Base-by-base conservation (phyloP, 2,329 filamentous ascomycete genomes). In the Microsporum ferrugineum region DNA sequence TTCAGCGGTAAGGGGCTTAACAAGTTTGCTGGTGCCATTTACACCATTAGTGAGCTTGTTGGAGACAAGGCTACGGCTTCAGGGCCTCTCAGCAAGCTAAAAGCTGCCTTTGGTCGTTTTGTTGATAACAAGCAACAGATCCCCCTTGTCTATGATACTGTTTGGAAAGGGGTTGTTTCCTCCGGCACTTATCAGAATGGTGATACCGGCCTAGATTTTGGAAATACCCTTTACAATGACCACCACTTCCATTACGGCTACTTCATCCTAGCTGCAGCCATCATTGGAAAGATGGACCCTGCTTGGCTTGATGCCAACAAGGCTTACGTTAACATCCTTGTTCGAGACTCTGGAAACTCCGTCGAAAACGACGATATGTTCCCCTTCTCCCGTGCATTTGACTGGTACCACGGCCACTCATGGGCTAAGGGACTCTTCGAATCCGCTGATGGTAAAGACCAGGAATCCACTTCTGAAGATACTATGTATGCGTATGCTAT, bases 351-450 rank as follows among this genome's bases (percentile, higher is more conserved):
- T 57, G 87, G 91, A 53, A 96, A 96, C 73, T 86, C 91, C 0
- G 86, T 83, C 66, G 70, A 79, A 2, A 71, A 80, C 17, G 91
- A 96, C 70, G 78, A 80, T 33, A 84, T 84, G 67, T 97, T 95
- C 73, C 91, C 92, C 0, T 86, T 89, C 66, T 91, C 82, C 63
- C 84, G 94, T 57, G 84, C 80, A 61, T 97, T 96, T 70, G 94
- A 97, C 74, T 96, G 90, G 89, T 97, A 86, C 72, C 85, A 95
- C 69, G 94, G 92, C 1, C 94, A 97, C 78, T 91, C 87, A 62
- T 96, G 92, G 90, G 92, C 92, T 1, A 90, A 80, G 68, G 78
- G 76, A 0, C 71, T 82, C 1, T 80, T 78, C 63, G 77, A 78
- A 49, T 81, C 79, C 17, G 78, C 75, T 4, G 80, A 83, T 59